phyloP scores from a whole-genome alignment of 306 rosid genomes.

The Purshia tridentata region DNA sequence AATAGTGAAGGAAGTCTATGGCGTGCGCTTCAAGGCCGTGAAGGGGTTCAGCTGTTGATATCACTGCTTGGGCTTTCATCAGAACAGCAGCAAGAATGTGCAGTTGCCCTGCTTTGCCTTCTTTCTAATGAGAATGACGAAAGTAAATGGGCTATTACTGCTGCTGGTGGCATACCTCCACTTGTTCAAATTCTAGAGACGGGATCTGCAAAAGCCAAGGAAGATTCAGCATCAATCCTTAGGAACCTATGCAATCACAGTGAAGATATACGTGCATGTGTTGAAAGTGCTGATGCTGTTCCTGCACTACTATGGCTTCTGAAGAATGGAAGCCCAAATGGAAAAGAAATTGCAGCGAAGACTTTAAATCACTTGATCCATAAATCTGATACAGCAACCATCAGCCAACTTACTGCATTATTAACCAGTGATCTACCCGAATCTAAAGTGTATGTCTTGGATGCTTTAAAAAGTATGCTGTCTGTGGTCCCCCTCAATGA shows the following conservation, averaged over 20 bases:
- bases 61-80: slow-evolving; percentile 97
- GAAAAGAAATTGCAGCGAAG: slow-evolving; percentile 98
- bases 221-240: slow-evolving; percentile 94
- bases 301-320: slow-evolving; percentile 94
- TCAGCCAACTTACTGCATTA: slow-evolving; percentile 93
- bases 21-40: slow-evolving; percentile 94
- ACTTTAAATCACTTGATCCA: slow-evolving; percentile 91
- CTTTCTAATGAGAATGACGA: slow-evolving; percentile 90
- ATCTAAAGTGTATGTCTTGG: slow-evolving; percentile 79
- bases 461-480: slow-evolving; percentile 92
- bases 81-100: slow-evolving; percentile 99
- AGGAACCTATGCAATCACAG: slow-evolving; percentile 98
- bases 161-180: slow-evolving; percentile 99
- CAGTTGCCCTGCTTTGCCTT: slow-evolving; percentile 92
- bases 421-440: slow-evolving; percentile 94
- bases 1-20: slow-evolving; percentile 82
- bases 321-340: slow-evolving; percentile 94
- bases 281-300: slow-evolving; percentile 98
- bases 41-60: slow-evolving; percentile 90
- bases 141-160: slow-evolving; percentile 98
- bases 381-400: slow-evolving; percentile 93
- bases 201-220: slow-evolving; percentile 95
- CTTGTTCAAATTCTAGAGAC: slow-evolving; percentile 97
- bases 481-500: slow-evolving; percentile 84
- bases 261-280: slow-evolving; percentile 98